Base-by-base conservation (phyloP, 2,329 filamentous ascomycete species). In the Thelonectria rubi region DNA sequence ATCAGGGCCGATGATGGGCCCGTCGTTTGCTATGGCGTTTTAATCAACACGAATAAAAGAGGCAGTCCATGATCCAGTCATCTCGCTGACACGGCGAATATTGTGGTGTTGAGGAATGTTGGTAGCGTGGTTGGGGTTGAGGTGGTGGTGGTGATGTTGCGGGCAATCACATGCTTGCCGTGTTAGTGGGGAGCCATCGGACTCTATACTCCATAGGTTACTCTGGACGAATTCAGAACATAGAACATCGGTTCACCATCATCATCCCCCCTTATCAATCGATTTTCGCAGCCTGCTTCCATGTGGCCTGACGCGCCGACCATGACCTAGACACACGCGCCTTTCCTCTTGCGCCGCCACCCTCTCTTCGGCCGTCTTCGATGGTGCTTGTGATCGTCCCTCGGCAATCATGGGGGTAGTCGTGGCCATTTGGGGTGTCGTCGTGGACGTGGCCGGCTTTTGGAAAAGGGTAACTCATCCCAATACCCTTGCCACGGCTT, bases 361-460 rank as follows among this genome's bases (percentile, higher is more conserved):
- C n/a, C 46, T 46, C 39, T 46, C 58, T 57, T 58, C 58, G 60
- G 60, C 57, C 26, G 39, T 60, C 56, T 47, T 67, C 60, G 55
- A 73, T 69, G 66, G 67, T 74, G 73, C 67, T 69, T 71, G 72
- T 73, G 72, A 73, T 70, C 63, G 64, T 67, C 66, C 72, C 73
- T 76, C 74, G 72, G 74, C 71, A 76, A 78, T 70, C 67, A 79
- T 81, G 77, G 77, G 77, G 72, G 74, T 82, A 62, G 73, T 80
- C 48, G 68, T 80, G 62, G 80, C 83, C 45, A 73, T 89, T 60
- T 85, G 84, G 78, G 81, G 81, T 64, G 82, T 91, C 77, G 73
- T 90, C 37, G 73, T 86, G 34, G 87, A 91, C 64, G 86, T 91
- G 50, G 76, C 82, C 61, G 76, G 80, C 45, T 91, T 88, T 73